Conservation (phyloP, 495 filamentous ascomycete species). For the Daldinia bambusicola region DNA sequence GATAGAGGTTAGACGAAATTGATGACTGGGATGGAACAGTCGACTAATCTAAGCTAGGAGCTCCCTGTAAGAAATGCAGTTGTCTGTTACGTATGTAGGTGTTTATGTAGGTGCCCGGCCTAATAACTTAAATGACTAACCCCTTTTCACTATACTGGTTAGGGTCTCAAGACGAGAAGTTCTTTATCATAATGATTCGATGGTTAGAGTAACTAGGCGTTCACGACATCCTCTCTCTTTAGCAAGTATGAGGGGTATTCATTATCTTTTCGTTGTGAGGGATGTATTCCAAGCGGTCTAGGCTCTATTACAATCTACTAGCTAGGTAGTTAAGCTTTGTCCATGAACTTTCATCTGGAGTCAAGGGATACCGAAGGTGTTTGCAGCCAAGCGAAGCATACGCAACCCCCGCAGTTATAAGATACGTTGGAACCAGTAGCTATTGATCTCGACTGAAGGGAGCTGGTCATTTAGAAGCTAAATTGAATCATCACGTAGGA, state of each 20-base stretch:
- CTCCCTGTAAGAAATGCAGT: background rate
- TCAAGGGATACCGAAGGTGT: background rate
- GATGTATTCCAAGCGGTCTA: background rate
- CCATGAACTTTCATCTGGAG: background rate
- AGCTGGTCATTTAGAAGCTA: background rate
- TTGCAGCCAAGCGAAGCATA: background rate
- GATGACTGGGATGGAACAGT: background rate
- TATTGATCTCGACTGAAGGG: background rate
- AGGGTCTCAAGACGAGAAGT: background rate
- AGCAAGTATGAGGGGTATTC: background rate
- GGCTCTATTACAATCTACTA: background rate
- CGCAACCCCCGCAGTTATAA: background rate
- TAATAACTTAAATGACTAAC: background rate
- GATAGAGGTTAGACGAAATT: background rate
- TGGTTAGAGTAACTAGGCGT: background rate
- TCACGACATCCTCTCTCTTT: background rate
- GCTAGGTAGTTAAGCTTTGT: background rate
- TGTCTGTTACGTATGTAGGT: background rate
- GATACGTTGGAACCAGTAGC: background rate
- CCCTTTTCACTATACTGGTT: background rate
- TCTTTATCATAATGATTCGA: background rate
- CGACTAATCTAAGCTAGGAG: background rate
- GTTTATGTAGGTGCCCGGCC: background rate
- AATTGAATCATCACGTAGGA: background rate
- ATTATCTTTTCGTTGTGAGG: background rate